phyloP scores from a whole-genome alignment of 495 filamentous ascomycete species.

The Hyaloscypha finlandica region DNA sequence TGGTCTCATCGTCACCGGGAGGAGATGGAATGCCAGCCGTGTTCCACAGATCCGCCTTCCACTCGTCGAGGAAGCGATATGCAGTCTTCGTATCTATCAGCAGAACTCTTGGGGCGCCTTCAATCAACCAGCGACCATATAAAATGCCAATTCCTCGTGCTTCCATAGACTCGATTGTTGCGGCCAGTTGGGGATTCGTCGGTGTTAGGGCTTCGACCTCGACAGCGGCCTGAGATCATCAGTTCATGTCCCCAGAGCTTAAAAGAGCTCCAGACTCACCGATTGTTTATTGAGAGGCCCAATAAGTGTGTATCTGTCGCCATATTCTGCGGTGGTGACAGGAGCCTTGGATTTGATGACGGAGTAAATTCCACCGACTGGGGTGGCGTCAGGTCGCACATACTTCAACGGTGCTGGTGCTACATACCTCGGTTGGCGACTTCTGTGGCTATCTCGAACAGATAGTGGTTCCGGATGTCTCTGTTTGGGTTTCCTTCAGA shows the following conservation, averaged over 20 bases:
- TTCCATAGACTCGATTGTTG: constrained; percentile 86
- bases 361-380: constrained; percentile 97
- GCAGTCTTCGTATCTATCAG: constrained; percentile 95
- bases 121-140: constrained; percentile 97
- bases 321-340: constrained; percentile 98
- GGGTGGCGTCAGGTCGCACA: neutral
- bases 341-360: constrained; percentile 98
- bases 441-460: constrained; percentile 96
- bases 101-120: constrained; percentile 89
- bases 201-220: constrained; percentile 93
- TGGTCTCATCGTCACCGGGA: constrained; percentile 89
- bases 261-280: constrained; percentile 47
- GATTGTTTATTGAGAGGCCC: constrained; percentile 91
- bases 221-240: constrained; percentile 69
- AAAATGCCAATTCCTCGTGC: constrained; percentile 86
- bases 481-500: constrained; percentile 33
- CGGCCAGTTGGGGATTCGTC: constrained; percentile 73
- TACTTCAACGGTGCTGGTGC: constrained; percentile 5
- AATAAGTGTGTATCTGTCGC: constrained; percentile 92
- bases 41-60: constrained; percentile 96
- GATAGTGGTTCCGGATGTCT: constrained; percentile 77
- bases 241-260: constrained; percentile 23
- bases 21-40: constrained; percentile 90
- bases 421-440: constrained; percentile 87
- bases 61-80: constrained; percentile 89